Conservation (phyloP, 1,284 basidiomycete species). For the Puccinia novopanici region DNA sequence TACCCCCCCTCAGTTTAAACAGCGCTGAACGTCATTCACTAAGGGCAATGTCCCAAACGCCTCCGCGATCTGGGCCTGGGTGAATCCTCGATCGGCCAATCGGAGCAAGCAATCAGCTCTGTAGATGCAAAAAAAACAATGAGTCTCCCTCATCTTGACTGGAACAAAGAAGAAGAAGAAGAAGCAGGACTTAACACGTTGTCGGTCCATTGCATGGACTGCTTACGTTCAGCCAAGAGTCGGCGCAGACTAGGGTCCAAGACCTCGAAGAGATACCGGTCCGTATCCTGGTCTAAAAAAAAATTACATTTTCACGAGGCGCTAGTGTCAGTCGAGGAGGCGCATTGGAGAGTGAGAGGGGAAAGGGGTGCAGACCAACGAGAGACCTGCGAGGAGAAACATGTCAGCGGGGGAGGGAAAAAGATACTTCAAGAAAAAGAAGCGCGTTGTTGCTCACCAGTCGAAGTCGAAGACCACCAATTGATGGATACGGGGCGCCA, state of each 20-base stretch:
- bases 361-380: conserved; percentile 11
- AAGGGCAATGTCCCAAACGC: conserved; percentile 44
- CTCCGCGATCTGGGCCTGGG: conserved; percentile 10
- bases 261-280: conserved; percentile 44
- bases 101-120: conserved; percentile 41
- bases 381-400: conserved; percentile 26
- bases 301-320: too few relatives aligned
- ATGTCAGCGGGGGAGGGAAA: neutral
- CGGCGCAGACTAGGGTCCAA: conserved; percentile 28
- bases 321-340: too few relatives aligned
- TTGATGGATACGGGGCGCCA: neutral
- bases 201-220: conserved; percentile 43
- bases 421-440: too few relatives aligned
- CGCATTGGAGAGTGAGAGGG: too few relatives aligned
- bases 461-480: conserved; percentile 48
- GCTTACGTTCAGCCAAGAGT: conserved; percentile 16
- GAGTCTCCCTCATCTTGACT: neutral
- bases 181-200: conserved; percentile 42
- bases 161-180: neutral
- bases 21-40: conserved; percentile 17
- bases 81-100: conserved; percentile 26
- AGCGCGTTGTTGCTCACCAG: conserved; percentile 48
- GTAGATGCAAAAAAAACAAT: conserved; percentile 8
- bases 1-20: too few relatives aligned
- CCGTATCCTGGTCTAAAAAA: conserved; percentile 39